Evolutionary conservation across 306 rosid species (phyloP), one percentile per base, ranked within the genome.

Genomic region (Herpetospermum pedunculosum): DNA sequence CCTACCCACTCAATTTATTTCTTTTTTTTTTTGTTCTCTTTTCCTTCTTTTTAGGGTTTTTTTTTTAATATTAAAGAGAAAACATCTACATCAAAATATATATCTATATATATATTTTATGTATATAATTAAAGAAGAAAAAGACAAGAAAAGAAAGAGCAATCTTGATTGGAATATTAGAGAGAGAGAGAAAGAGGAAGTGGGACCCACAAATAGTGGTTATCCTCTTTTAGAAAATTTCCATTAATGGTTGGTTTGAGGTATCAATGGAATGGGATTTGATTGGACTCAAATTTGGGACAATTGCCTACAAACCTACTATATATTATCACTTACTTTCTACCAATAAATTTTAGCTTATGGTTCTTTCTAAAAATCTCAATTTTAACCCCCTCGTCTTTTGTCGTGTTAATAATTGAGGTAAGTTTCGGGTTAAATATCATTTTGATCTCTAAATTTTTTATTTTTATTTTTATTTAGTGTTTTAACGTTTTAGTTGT

Each of bases 181-280:
- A n/a, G n/a, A n/a, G n/a, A n/a, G 4, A 12, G 62, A 15, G 25
- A 60, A 19, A 23, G 6, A 67, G 13, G 16, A 18, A 41, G 53
- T 67, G 73, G 21, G 73, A 2, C 35, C 37, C 14, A 41, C 12
- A 25, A 21, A 65, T 14, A 1, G 25, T 67, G 21, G 12, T 40
- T 67, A 48, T 37, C 53, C 23, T 43, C 16, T 25, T 67, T 67
- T 40, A 12, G 53, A 21, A 67, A 41, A 67, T 41, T 67, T 67
- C 73, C 53, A 67, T 67, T 67, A 67, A 67, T 67, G 73, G 73
- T 23, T 41, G 73, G 73, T 67, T 67, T 41, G 73, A 67, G 73
- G 73, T 23, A 67, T 41, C 34, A 41, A 6, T 43, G 71, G 52
- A 23, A 41, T 25, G 2, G 21, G 53, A 43, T 67, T 67, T 67